A percentile compares a stretch with the other conserved stretches of the same genome.
phyloP scores from a whole-genome alignment of 169 alveolate species.

The Eimeria acervulina region DNA sequence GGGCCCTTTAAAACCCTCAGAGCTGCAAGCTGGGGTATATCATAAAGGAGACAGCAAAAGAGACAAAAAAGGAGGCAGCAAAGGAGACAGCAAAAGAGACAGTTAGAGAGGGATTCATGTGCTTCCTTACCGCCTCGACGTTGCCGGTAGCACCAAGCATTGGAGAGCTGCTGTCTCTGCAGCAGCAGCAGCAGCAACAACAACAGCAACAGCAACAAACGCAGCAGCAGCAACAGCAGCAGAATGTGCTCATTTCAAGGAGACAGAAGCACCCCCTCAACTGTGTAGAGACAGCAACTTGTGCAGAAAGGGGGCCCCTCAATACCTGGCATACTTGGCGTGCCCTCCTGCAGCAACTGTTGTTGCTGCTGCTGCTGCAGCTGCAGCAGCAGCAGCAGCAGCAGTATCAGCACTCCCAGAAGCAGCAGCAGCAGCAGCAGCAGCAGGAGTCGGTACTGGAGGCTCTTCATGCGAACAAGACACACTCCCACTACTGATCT shows the following conservation, averaged over 20 bases:
- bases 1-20: too few species aligned
- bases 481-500: not conserved
- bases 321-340: too few species aligned
- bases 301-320: too few species aligned
- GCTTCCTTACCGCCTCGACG: not conserved
- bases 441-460: not conserved
- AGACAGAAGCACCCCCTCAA: too few species aligned
- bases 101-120: not conserved
- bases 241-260: not conserved
- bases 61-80: not conserved
- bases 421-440: not conserved
- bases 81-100: not conserved
- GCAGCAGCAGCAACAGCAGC: slow-evolving; percentile 30
- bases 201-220: not conserved
- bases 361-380: not conserved
- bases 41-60: not conserved
- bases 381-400: not conserved
- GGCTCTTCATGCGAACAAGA: not conserved
- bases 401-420: not conserved
- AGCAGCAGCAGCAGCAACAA: slow-evolving; percentile 7
- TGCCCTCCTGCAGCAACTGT: not conserved
- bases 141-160: not conserved
- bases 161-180: not conserved
- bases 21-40: not conserved
- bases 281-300: too few species aligned